Percentiles rank a stretch among this genome's conserved stretches.
phyloP scores from a whole-genome alignment of 139 green algal species.

The Volvox reticuliferus region DNA sequence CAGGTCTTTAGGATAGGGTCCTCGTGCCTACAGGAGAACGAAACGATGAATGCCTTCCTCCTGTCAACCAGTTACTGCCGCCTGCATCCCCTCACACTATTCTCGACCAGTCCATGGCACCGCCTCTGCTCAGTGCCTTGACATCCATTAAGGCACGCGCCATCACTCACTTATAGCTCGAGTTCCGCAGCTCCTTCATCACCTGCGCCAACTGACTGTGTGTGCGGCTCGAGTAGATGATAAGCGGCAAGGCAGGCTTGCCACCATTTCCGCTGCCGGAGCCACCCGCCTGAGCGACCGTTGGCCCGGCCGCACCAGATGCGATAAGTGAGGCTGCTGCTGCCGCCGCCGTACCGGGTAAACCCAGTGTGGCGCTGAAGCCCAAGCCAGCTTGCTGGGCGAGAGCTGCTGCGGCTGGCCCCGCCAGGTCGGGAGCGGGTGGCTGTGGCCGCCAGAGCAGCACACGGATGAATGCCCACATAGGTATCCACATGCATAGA shows the following conservation, averaged over 20 bases:
- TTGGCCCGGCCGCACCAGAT: background rate
- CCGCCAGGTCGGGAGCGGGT: background rate
- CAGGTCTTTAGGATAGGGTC: too few species aligned
- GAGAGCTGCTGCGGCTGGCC: background rate
- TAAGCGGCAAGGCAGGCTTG: conserved; percentile 63
- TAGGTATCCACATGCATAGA: too few species aligned
- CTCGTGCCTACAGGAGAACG: too few species aligned
- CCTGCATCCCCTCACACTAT: background rate
- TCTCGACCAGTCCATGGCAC: too few species aligned
- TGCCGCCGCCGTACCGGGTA: background rate
- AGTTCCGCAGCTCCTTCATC: conserved; percentile 90
- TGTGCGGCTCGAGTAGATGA: conserved; percentile 95
- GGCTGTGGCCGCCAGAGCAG: conserved; percentile 2
- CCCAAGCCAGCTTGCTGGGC: conserved; percentile 1
- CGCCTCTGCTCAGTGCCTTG: too few species aligned
- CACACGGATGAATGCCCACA: too few species aligned
- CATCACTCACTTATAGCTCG: conserved; percentile 79
- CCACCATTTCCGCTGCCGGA: background rate
- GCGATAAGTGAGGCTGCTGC: background rate
- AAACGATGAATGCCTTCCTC: background rate
- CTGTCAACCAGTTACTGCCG: background rate
- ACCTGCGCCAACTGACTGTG: conserved; percentile 97
- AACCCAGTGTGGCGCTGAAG: background rate
- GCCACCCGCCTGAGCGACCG: background rate
- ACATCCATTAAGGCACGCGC: too few species aligned